Conservation (phyloP, 2,329 filamentous ascomycete genomes). For the Beauveria medogensis region DNA sequence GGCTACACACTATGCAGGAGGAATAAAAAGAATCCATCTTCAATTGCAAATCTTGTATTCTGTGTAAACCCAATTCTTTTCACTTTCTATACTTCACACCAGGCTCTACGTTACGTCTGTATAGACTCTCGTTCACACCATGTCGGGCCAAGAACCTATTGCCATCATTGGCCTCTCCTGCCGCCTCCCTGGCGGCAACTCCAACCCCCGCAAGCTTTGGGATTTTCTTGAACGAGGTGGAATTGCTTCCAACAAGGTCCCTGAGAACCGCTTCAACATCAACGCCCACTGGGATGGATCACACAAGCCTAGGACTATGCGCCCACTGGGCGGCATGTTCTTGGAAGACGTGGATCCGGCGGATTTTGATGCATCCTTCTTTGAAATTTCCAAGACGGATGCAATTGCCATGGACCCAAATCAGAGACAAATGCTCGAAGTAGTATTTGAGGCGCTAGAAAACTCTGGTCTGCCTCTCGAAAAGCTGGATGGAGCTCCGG, state of each 20-base stretch:
- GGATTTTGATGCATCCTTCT: constrained; percentile 1
- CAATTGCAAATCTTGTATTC: background rate
- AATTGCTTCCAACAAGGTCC: constrained; percentile 23
- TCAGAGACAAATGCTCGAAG: constrained; percentile 5
- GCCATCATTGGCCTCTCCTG: constrained; percentile 36
- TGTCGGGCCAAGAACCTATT: constrained; percentile 19
- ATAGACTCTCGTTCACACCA: background rate
- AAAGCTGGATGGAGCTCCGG: background rate
- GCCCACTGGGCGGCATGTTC: constrained; percentile 4
- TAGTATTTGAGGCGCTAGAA: background rate
- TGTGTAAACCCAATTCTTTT: background rate
- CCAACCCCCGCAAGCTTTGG: constrained; percentile 27
- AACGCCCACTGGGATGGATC: constrained; percentile 2
- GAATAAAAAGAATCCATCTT: background rate
- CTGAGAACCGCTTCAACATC: background rate
- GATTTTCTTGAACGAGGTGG: constrained; percentile 25
- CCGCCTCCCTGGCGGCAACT: constrained; percentile 31
- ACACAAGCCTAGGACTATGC: constrained; percentile 1
- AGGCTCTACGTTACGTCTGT: background rate
- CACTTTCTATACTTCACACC: background rate
- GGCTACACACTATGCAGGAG: background rate
- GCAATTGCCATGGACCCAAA: background rate
- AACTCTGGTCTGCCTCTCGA: constrained; percentile 1
- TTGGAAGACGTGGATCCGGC: background rate
- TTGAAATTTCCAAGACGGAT: constrained; percentile 1